Base-by-base conservation (phyloP, 2,329 filamentous ascomycete genomes). In the Verticillium klebahnii region DNA sequence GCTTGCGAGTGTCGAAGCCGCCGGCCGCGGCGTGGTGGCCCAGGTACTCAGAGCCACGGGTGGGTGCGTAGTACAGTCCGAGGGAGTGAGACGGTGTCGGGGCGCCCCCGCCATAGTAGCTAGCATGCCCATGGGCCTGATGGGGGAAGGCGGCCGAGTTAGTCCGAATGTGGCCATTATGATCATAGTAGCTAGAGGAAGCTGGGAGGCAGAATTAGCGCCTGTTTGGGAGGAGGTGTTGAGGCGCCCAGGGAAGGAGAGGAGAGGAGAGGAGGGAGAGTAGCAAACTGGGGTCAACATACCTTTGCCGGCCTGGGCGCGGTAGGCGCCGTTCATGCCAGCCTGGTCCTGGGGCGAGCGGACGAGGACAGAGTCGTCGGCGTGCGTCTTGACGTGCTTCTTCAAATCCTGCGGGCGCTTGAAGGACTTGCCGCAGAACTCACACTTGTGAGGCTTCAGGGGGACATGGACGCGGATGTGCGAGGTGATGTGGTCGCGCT, bases 321-420 rank as follows among this genome's bases (percentile, higher is more conserved):
- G 80, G 72, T 88, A 89, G 66, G 78, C 80, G 17, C 72, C 69
- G 63, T 75, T 75, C 70, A 86, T 74, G 64, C 78, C 79, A n/a
- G 75, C 77, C 64, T 82, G 80, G 63, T 86, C 84, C 67, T 80
- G 80, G 32, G 78, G 78, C 15, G 80, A 77, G 56, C 83, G 79
- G 31, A 84, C 79, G 52, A 88, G 81, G 50, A 96, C 92, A 52
- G 93, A 96, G 78, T 97, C 94, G 72, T 98, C 94, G 69, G 94
- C 94, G 74, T 98, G 94, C 5, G 94, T 98, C 88, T 98, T 99
- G 77, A 98, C 93, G 75, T 99, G 95, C 82, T 99, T 99, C 87
- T 99, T 98, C 71, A 99, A 77, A 81, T 99, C 95, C 80, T 99
- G 95, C 2, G 95, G 95, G 37, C 95, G 91, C 86, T 99, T 99